Conservation (phyloP, 306 rosid species). For the Vicia faba region DNA sequence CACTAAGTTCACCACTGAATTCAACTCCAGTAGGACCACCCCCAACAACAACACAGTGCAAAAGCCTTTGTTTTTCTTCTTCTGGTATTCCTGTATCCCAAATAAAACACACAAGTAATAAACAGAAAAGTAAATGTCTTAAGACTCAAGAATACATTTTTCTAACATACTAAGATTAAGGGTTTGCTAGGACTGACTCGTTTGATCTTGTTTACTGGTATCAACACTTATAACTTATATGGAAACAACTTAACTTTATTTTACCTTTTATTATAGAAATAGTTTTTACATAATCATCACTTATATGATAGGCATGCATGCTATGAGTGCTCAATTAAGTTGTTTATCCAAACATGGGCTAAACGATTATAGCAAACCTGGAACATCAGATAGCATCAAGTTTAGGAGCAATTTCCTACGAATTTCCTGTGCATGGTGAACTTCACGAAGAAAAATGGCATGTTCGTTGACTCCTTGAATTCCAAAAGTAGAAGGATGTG, state of each 20-base stretch:
- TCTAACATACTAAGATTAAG: not conserved
- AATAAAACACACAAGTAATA: conserved; percentile 17
- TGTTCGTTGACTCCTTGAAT: conserved; percentile 82
- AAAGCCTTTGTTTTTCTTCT: conserved; percentile 77
- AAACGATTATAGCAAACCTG: conserved; percentile 51
- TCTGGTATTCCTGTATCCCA: conserved; percentile 65
- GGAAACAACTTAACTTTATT: not conserved
- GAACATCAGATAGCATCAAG: conserved; percentile 87
- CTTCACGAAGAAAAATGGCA: conserved; percentile 93
- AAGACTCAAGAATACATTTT: not conserved
- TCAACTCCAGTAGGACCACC: conserved; percentile 99
- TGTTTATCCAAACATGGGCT: not conserved
- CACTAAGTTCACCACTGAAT: conserved; percentile 98
- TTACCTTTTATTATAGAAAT: not conserved
- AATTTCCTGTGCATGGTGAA: conserved; percentile 92
- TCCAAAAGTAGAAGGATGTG: conserved; percentile 85
- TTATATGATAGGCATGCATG: not conserved
- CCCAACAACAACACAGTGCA: conserved; percentile 96
- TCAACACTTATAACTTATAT: not conserved
- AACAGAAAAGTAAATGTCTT: not conserved
- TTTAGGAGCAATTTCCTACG: conserved; percentile 89
- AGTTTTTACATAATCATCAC: not conserved
- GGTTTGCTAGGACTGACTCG: not conserved
- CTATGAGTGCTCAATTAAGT: not conserved
- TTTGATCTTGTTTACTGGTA: not conserved